Evolutionary conservation across 495 filamentous ascomycete genomes (phyloP).

Genomic region (Cudoniella acicularis): DNA sequence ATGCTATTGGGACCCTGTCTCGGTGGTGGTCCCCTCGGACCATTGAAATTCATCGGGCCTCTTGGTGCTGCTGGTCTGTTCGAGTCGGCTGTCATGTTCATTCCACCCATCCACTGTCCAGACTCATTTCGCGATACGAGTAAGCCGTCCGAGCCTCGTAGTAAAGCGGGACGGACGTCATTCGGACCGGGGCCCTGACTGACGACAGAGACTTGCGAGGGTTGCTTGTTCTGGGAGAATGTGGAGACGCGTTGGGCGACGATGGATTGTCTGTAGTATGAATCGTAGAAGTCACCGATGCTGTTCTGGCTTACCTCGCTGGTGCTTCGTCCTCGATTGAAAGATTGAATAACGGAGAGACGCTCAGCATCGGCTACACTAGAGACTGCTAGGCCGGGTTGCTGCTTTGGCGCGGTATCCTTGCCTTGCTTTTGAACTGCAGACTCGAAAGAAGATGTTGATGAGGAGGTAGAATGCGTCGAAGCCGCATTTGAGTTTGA

Average conservation of each 20-base stretch:
- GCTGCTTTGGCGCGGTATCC: not conserved
- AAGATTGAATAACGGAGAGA: not conserved
- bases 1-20: not conserved
- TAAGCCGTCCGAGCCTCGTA: not conserved
- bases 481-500: constrained; percentile 10
- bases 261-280: constrained; percentile 16
- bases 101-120: not conserved
- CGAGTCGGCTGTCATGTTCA: not conserved
- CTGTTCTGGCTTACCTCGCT: constrained; percentile 9
- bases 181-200: not conserved
- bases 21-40: not conserved
- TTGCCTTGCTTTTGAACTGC: not conserved
- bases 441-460: not conserved
- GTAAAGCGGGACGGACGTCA: not conserved
- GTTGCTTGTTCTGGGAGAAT: not conserved
- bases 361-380: not conserved
- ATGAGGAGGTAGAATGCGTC: constrained; percentile 4
- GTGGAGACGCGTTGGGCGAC: not conserved
- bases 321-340: not conserved
- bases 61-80: not conserved
- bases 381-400: not conserved
- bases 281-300: constrained; percentile 22
- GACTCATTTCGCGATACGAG: not conserved
- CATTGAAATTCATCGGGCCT: not conserved
- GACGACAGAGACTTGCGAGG: not conserved